Evolutionary conservation across 768 basidiomycete genomes (phyloP), one percentile per base, ranked within the genome.

Genomic region (Dentipellis sp.): DNA sequence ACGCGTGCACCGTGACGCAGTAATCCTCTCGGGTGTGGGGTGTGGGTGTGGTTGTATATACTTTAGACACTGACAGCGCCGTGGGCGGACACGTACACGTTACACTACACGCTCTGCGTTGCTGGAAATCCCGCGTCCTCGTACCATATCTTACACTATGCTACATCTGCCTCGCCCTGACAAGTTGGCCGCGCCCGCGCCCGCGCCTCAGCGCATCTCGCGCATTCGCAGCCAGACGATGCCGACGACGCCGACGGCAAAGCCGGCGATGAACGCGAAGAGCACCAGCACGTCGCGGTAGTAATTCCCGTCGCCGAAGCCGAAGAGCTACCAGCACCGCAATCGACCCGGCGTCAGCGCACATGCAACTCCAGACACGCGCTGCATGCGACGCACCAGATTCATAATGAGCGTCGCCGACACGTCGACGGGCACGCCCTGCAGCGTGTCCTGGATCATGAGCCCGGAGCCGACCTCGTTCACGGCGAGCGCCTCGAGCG

Each of bases 381-480:
- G 29, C 29, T 29, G 6, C 29, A 29, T 16, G 42, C 5, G 37
- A 72, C 83, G 58, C 63, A 90, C 88, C 65, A 88, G 66, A 59
- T 89, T 73, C 94, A 97, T 90, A 65, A 97, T 94, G 59, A 94
- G 66, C 50, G 73, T 74, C 0, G 94, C 94, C 2, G 86, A 88
- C 51, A 95, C 77, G 50, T 82, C 69, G 39, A 97, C 79, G 1
- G 88, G 88, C 11, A 95, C 93, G 42, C 93, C 93, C 59, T 83
- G 77, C 21, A 94, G 68, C 5, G 74, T 76, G 70, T 94, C 92
- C 56, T 80, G 58, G 34, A 97, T 97, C 81, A 84, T 80, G 36
- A 97, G 72, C 2, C 94, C 94, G 4, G 89, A 86, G 39, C 83
- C 83, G 14, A 98, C 91, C 67, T 97, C 94, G 65, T 98, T 98